A percentile compares a stretch with the other conserved stretches of the same genome.
Conservation (phyloP, 177 flowering plant species). For the Vitis hybrid region DNA sequence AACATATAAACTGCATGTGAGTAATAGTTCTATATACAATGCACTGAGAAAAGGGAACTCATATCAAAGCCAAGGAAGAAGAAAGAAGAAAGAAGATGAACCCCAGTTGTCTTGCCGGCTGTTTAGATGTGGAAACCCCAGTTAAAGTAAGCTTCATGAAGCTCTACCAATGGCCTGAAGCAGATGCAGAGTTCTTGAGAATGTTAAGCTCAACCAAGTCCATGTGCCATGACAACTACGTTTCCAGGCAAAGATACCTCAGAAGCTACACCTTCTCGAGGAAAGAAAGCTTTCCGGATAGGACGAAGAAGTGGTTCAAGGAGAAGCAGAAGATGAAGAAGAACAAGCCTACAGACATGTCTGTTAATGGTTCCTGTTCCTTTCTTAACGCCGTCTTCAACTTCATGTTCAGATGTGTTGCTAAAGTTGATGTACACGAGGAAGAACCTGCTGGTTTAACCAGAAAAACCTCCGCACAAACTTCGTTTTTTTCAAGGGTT, state of each 20-base stretch:
- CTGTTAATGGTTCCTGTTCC: not conserved
- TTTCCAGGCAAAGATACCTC: constrained; percentile 27
- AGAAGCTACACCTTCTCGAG: constrained; percentile 22
- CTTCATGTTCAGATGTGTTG: not conserved
- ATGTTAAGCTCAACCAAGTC: not conserved
- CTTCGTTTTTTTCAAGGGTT: not conserved
- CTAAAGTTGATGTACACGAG: constrained; percentile 1
- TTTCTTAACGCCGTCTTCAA: not conserved
- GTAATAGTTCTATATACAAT: too few relatives aligned
- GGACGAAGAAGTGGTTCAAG: not conserved
- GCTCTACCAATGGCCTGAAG: constrained; percentile 34
- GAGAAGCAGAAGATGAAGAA: not conserved
- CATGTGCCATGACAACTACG: not conserved
- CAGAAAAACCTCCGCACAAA: not conserved
- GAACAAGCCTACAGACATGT: not conserved
- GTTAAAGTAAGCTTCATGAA: constrained; percentile 22
- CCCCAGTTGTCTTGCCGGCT: not conserved
- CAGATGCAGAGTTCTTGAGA: constrained; percentile 31
- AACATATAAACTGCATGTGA: too few relatives aligned
- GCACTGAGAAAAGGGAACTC: too few relatives aligned
- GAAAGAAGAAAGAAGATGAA: too few relatives aligned
- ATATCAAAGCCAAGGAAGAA: too few relatives aligned
- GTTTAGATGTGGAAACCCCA: not conserved
- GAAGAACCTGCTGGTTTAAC: not conserved
- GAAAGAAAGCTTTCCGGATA: not conserved